These are phyloP conservation scores for Mycena capillaripes DNA, from an alignment of 768 basidiomycete genomes.

Conservation along the genomic window DNA sequence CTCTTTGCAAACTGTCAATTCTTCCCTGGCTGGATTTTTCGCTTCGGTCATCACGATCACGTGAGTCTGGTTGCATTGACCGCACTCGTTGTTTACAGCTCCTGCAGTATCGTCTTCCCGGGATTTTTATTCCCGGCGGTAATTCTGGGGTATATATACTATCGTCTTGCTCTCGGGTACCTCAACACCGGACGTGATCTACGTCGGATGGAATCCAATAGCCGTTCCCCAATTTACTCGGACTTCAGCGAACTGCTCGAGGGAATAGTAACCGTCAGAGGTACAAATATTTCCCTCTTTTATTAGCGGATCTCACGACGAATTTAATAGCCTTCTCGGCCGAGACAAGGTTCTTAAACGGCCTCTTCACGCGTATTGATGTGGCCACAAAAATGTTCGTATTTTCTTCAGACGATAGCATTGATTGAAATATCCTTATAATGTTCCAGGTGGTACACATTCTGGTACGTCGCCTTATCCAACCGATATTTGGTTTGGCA, in stretches of 20 bases:
- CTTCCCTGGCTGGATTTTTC: constrained; percentile 82
- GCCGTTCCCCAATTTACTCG: constrained; percentile 86
- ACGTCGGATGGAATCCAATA: constrained; percentile 92
- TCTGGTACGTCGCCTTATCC: constrained; percentile 50
- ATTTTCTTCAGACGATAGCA: no score
- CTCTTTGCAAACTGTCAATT: constrained; percentile 82
- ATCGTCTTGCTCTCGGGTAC: constrained; percentile 77
- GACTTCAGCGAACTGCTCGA: constrained; percentile 88
- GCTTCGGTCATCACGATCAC: constrained; percentile 81
- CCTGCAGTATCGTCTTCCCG: constrained; percentile 77
- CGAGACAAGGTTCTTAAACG: constrained; percentile 82
- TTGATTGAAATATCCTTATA: background rate
- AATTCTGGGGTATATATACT: constrained; percentile 82
- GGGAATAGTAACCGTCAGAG: constrained; percentile 93
- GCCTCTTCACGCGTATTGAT: constrained; percentile 81
- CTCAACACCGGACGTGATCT: constrained; percentile 87
- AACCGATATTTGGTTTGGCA: constrained; percentile 58
- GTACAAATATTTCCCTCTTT: background rate
- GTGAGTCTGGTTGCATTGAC: constrained; percentile 54
- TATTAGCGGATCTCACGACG: background rate
- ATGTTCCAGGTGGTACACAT: constrained; percentile 62
- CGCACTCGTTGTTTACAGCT: background rate
- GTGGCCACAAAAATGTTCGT: constrained; percentile 80
- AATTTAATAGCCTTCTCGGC: constrained; percentile 73
- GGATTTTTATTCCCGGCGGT: constrained; percentile 79